Base-by-base conservation (phyloP, 352 stramenopile genomes). In the Albugo candida region DNA sequence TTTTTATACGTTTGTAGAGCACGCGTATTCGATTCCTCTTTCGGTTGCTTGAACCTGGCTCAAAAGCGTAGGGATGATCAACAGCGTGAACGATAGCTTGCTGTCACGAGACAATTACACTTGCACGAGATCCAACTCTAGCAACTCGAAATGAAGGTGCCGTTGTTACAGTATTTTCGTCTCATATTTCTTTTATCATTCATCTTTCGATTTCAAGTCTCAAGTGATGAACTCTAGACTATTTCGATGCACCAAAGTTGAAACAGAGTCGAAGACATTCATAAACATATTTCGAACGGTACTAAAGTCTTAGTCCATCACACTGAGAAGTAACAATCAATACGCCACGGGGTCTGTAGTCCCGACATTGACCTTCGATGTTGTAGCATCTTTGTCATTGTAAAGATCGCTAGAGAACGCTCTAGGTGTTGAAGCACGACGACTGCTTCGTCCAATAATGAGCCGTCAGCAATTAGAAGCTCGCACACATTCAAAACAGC, bases 61-160 rank as follows among this genome's bases (percentile, higher is more conserved):
- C 40, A 83, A 61, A 38, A 88, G 56, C 10, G 55, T 50, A 43
- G 84, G 47, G 8, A 19, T 43, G 17, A 24, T 43, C 17, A 19
- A 43, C 17, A 24, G 8, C 17, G 8, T 24, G 17, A 24, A 24
- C 41, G 76, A 58, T 24, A 67, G 52, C 10, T 49, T 42, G 31
- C 52, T 60, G 41, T 61, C 54, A 0, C 52, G 47, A 24, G 51
- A 54, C 18, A 69, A 70, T 49, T 82, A 84, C 51, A 85, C 56
- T 46, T 81, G 59, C 36, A 92, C 58, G 54, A 92, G 49, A 45
- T 92, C 75, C 17, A 92, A 47, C 21, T 86, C 75, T 31, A 74
- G 78, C 45, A 92, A 53, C 54, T 92, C 75, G 59, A 92, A 92
- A 63, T 92, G 78, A 48, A 87, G 62, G 21, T 73, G 64, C 47